phyloP scores from a whole-genome alignment of 176 grass and related monocot genomes.

The Aegilops speltoides region DNA sequence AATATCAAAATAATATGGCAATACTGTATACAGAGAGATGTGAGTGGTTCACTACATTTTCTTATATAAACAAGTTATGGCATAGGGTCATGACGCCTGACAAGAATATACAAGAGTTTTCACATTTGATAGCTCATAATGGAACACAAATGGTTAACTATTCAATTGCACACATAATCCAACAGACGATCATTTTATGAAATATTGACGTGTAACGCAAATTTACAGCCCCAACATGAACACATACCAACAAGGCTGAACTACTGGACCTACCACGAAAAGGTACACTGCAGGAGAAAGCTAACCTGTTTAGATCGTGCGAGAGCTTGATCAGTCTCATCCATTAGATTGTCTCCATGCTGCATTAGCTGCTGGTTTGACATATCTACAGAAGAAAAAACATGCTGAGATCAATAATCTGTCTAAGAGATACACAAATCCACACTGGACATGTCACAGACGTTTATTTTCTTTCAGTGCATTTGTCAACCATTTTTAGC shows the following conservation, averaged over 20 bases:
- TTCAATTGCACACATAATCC: background rate
- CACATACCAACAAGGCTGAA: background rate
- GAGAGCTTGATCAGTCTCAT: constrained; percentile 95
- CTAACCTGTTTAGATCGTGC: constrained; percentile 68
- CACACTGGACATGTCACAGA: background rate
- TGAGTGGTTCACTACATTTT: background rate
- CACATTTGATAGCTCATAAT: background rate
- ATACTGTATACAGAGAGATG: background rate
- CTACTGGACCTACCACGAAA: background rate
- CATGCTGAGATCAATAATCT: background rate
- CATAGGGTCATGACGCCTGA: background rate
- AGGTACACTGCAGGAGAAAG: constrained; percentile 11
- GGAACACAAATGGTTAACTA: too few species aligned
- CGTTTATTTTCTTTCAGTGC: constrained; percentile 17
- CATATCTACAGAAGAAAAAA: constrained; percentile 57
- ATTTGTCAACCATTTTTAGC: background rate
- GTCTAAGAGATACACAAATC: background rate
- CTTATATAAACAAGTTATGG: background rate
- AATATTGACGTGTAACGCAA: background rate
- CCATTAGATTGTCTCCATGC: constrained; percentile 68
- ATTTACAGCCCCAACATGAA: background rate
- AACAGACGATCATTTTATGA: background rate
- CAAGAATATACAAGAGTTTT: background rate
- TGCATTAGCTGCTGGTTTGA: constrained; percentile 92
- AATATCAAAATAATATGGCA: constrained; percentile 19